Percentiles rank a stretch among this genome's conserved stretches.
phyloP scores from a whole-genome alignment of 345 rosid species.

The Eucalyptus urophylla region DNA sequence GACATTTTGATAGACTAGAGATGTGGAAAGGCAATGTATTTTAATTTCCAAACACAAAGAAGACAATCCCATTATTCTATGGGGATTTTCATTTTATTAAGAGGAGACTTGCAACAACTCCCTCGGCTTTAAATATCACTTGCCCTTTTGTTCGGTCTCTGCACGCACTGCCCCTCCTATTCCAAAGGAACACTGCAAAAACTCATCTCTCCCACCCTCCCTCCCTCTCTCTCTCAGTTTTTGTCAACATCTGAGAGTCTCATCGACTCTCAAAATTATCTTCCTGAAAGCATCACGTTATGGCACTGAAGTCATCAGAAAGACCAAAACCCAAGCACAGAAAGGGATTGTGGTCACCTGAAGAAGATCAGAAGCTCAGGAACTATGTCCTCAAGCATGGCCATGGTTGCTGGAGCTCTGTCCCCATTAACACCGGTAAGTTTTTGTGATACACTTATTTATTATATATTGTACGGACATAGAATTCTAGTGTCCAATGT shows the following conservation, averaged over 20 bases:
- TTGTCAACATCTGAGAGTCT: not conserved
- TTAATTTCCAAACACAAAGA: not conserved
- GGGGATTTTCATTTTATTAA: not conserved
- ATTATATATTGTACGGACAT: not conserved
- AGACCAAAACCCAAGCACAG: conserved; percentile 54
- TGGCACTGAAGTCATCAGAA: conserved; percentile 35
- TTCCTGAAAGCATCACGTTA: not conserved
- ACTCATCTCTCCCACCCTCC: not conserved
- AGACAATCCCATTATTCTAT: not conserved
- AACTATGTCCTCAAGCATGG: conserved; percentile 56
- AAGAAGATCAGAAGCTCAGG: conserved; percentile 76
- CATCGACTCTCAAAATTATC: not conserved
- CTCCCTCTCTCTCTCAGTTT: not conserved
- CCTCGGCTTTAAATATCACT: not conserved
- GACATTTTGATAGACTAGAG: not conserved
- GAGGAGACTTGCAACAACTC: not conserved
- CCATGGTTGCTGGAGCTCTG: conserved; percentile 82
- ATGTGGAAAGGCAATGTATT: not conserved
- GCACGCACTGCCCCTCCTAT: not conserved
- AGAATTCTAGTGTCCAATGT: not conserved
- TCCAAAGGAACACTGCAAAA: not conserved
- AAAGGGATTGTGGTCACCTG: conserved; percentile 99
- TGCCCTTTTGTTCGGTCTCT: not conserved
- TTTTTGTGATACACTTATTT: not conserved
- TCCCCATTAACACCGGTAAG: conserved; percentile 79